These are phyloP conservation scores for Ulota crispa DNA, from an alignment of 225 moss, liverwort and hornwort species.

Conservation along the genomic window DNA sequence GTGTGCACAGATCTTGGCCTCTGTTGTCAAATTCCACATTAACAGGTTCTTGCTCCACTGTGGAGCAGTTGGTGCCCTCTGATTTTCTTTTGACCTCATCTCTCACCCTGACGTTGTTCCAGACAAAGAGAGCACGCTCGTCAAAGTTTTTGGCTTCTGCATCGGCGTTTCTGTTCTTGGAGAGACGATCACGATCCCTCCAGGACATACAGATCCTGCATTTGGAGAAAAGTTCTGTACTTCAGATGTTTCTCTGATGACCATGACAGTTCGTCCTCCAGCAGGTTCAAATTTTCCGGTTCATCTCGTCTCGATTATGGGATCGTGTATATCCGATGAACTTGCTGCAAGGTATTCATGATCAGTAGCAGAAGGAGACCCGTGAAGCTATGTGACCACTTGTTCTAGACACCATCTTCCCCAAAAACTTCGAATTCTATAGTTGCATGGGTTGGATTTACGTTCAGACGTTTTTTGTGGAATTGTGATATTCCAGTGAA, in stretches of 20 bases:
- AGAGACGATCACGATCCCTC: slow-evolving; percentile 11
- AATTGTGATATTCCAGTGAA: not conserved
- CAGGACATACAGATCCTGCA: not conserved
- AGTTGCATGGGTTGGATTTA: not conserved
- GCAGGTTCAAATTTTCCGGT: slow-evolving; percentile 3
- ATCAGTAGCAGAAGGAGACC: slow-evolving; percentile 18
- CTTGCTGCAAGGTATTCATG: slow-evolving; percentile 20
- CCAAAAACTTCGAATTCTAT: not conserved
- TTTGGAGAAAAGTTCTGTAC: slow-evolving; percentile 12
- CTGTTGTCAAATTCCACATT: slow-evolving; percentile 30
- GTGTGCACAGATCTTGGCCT: slow-evolving; percentile 36
- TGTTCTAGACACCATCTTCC: slow-evolving; percentile 8
- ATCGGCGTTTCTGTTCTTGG: slow-evolving; percentile 6
- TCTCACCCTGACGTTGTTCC: slow-evolving; percentile 10
- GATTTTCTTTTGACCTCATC: not conserved
- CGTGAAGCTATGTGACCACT: not conserved
- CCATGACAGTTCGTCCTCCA: slow-evolving; percentile 12
- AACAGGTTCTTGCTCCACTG: slow-evolving; percentile 19
- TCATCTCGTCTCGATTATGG: slow-evolving; percentile 3
- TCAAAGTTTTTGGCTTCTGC: slow-evolving; percentile 12
- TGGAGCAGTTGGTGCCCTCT: slow-evolving; percentile 16
- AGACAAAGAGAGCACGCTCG: slow-evolving; percentile 2
- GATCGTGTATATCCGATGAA: slow-evolving; percentile 19
- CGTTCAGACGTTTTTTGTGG: not conserved
- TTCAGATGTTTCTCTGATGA: slow-evolving; percentile 16